Conservation (phyloP, 169 alveolate genomes). For the Plasmodium coatneyi region DNA sequence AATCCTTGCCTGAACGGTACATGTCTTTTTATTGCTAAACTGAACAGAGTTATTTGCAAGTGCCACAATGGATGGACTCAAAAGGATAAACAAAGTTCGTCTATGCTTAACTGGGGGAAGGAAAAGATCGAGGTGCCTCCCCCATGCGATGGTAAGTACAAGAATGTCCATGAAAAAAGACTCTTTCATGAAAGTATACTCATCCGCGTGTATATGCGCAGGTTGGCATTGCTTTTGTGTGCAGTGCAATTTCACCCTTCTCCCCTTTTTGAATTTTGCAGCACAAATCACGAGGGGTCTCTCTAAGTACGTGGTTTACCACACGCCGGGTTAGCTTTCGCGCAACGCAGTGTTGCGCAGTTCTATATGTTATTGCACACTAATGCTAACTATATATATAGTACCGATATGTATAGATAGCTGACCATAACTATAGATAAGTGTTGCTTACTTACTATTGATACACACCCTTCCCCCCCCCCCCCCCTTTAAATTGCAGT, state of each 20-base stretch:
- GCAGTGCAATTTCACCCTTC: background rate
- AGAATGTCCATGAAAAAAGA: background rate
- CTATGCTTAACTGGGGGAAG: constrained; percentile 82
- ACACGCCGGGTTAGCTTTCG: constrained; percentile 54
- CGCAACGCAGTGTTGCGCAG: background rate
- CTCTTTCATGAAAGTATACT: background rate
- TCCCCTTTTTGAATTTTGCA: background rate
- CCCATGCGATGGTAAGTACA: constrained; percentile 77
- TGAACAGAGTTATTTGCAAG: constrained; percentile 82
- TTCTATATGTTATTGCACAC: background rate
- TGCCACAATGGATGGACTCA: constrained; percentile 86
- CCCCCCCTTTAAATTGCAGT: background rate
- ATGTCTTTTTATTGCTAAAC: constrained; percentile 80
- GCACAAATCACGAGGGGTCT: constrained; percentile 47
- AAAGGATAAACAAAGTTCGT: constrained; percentile 72
- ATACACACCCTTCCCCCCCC: background rate
- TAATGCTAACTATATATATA: background rate
- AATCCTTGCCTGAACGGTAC: constrained; percentile 85
- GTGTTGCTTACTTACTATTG: background rate
- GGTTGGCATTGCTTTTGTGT: background rate
- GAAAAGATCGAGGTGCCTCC: constrained; percentile 80
- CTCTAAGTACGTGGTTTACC: constrained; percentile 61
- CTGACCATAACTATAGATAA: background rate
- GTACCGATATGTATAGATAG: background rate
- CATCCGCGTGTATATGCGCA: background rate